A percentile compares a stretch with the other conserved stretches of the same genome.
These are phyloP conservation scores for Orbilia blumenaviensis DNA, from an alignment of 2,329 filamentous ascomycete species.

Conservation along the genomic window DNA sequence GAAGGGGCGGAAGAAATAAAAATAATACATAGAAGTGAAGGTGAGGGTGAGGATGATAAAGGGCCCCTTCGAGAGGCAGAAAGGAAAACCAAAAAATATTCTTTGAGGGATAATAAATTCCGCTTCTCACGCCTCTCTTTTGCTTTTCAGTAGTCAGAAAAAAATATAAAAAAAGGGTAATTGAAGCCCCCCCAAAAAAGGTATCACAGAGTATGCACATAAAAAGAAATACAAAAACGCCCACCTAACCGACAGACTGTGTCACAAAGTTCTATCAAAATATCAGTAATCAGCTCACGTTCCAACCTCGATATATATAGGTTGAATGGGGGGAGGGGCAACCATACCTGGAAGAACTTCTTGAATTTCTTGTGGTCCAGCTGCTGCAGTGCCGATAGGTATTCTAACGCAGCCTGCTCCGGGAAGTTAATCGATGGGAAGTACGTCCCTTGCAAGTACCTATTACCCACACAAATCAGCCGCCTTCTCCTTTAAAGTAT, in stretches of 20 bases:
- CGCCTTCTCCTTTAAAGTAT: neutral
- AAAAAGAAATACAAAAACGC: slow-evolving; percentile 4
- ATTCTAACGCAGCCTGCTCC: slow-evolving; percentile 55
- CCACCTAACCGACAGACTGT: slow-evolving; percentile 29
- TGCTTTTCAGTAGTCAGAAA: too few species aligned
- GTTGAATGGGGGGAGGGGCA: neutral
- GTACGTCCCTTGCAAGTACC: slow-evolving; percentile 56
- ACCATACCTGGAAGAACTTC: slow-evolving; percentile 56
- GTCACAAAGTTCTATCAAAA: slow-evolving; percentile 50
- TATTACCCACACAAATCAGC: slow-evolving; percentile 9
- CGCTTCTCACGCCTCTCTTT: too few species aligned
- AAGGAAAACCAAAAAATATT: too few species aligned
- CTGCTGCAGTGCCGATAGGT: slow-evolving; percentile 54
- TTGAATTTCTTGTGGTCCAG: slow-evolving; percentile 57
- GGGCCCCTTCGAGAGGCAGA: too few species aligned
- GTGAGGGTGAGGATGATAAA: too few species aligned
- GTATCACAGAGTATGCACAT: neutral
- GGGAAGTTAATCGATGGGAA: slow-evolving; percentile 57
- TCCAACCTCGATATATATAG: too few species aligned
- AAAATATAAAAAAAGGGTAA: too few species aligned
- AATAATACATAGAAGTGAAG: too few species aligned
- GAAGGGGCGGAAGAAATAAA: too few species aligned
- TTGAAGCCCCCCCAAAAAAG: too few species aligned
- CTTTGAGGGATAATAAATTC: too few species aligned
- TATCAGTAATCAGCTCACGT: neutral